Evolutionary conservation across 2,329 filamentous ascomycete genomes (phyloP).

Genomic region (Calonectria naviculata): DNA sequence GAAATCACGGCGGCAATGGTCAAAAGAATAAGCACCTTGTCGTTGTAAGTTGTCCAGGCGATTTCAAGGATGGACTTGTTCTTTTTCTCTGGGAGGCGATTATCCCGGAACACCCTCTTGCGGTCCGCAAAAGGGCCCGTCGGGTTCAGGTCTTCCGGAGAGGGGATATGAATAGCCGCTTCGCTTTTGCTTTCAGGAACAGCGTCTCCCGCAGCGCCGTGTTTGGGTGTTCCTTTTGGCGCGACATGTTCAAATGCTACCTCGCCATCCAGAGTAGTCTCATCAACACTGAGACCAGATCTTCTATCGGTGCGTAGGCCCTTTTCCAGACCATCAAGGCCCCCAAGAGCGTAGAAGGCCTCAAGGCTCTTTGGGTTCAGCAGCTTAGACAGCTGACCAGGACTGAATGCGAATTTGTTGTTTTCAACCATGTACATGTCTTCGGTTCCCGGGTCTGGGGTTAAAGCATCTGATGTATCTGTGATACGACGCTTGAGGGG

Average conservation of each 20-base stretch:
- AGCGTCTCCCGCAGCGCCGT: conserved; percentile 47
- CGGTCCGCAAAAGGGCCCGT: conserved; percentile 39
- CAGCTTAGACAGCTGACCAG: conserved; percentile 82
- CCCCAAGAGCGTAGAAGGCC: conserved; percentile 81
- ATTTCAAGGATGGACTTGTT: conserved; percentile 69
- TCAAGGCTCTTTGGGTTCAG: conserved; percentile 82
- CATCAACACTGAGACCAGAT: conserved; percentile 77
- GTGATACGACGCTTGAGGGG: conserved; percentile 27
- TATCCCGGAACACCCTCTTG: conserved; percentile 66
- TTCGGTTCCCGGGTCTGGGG: conserved; percentile 76
- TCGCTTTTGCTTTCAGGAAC: conserved; percentile 42
- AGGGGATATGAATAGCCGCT: conserved; percentile 39
- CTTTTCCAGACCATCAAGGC: conserved; percentile 77
- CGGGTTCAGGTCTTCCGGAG: conserved; percentile 33
- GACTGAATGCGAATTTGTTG: conserved; percentile 87
- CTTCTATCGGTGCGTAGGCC: conserved; percentile 75
- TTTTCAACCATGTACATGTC: conserved; percentile 77
- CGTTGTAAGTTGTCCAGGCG: conserved; percentile 78
- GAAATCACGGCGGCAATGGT: conserved; percentile 77
- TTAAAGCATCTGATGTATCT: conserved; percentile 45
- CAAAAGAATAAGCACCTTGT: conserved; percentile 78
- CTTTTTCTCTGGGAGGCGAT: conserved; percentile 72
- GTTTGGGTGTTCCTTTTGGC: conserved; percentile 47
- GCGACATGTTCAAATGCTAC: conserved; percentile 75
- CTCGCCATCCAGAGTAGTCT: conserved; percentile 70